phyloP scores from a whole-genome alignment of 2,329 filamentous ascomycete species.

The Aureobasidium subglaciale region DNA sequence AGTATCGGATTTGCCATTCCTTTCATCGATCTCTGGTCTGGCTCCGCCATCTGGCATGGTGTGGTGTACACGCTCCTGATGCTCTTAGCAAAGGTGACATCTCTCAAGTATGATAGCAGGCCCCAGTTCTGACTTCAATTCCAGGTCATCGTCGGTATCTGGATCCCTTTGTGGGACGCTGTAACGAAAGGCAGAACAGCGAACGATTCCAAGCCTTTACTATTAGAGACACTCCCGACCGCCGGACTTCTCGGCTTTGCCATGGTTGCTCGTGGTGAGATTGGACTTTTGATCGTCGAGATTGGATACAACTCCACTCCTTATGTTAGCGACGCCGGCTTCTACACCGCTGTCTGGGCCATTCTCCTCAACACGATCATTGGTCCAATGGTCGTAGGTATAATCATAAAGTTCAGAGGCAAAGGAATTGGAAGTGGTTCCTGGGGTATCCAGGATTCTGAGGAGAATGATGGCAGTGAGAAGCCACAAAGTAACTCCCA shows the following conservation, averaged over 20 bases:
- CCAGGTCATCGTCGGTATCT: constrained; percentile 16
- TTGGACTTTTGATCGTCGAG: constrained; percentile 26
- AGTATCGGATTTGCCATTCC: constrained; percentile 28
- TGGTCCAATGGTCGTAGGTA: constrained; percentile 22
- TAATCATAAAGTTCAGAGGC: constrained; percentile 22
- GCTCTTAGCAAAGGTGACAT: constrained; percentile 21
- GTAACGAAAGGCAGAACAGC: not conserved
- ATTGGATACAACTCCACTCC: constrained; percentile 26
- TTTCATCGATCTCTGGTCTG: constrained; percentile 26
- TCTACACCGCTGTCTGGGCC: constrained; percentile 25
- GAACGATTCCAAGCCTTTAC: not conserved
- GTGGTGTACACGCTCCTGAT: constrained; percentile 26
- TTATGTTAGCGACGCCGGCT: constrained; percentile 23
- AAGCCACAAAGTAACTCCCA: not conserved
- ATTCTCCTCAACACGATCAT: constrained; percentile 24
- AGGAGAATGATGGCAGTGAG: not conserved
- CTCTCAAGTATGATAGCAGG: too few relatives aligned
- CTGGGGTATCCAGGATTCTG: constrained; percentile 14
- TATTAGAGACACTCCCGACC: not conserved
- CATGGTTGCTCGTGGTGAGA: constrained; percentile 27
- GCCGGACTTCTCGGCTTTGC: constrained; percentile 22
- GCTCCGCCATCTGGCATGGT: constrained; percentile 26
- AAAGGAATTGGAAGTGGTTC: constrained; percentile 20
- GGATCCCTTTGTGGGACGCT: constrained; percentile 17
- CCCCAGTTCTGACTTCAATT: not conserved